Evolutionary conservation across 1,284 basidiomycete genomes (phyloP).

Genomic region (Caloboletus firmus): DNA sequence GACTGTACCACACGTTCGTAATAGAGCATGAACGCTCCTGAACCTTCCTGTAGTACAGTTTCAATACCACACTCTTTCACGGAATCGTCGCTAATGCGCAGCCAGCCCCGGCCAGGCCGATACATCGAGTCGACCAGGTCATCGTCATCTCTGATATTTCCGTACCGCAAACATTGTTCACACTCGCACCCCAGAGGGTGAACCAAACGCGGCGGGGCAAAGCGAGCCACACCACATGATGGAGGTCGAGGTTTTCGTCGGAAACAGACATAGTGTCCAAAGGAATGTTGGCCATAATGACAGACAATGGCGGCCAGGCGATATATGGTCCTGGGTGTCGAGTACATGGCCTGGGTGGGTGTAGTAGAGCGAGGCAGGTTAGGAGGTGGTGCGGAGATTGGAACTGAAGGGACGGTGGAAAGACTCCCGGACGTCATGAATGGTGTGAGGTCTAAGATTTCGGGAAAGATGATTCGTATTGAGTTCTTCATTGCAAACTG

Average conservation of each 20-base stretch:
- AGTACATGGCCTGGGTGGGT: conserved; percentile 54
- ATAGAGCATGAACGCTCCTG: conserved; percentile 85
- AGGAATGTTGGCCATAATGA: conserved; percentile 87
- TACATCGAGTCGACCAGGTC: conserved; percentile 35
- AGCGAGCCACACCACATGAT: conserved; percentile 35
- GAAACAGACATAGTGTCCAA: conserved; percentile 90
- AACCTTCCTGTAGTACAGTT: conserved; percentile 69
- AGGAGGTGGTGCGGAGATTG: conserved; percentile 62
- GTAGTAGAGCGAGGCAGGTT: conserved; percentile 47
- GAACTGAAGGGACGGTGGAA: conserved; percentile 62
- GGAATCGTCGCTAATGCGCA: conserved; percentile 81
- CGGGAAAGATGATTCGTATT: conserved; percentile 77
- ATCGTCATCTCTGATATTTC: conserved; percentile 44
- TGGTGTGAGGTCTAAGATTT: conserved; percentile 81
- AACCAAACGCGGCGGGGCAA: conserved; percentile 47
- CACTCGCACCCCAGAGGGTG: conserved; percentile 51
- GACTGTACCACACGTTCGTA: conserved; percentile 72
- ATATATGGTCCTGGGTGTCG: conserved; percentile 65
- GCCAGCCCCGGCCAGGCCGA: conserved; percentile 67
- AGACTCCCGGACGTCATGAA: conserved; percentile 78
- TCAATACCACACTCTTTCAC: conserved; percentile 79
- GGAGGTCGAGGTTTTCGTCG: conserved; percentile 69
- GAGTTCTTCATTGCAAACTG: conserved; percentile 79
- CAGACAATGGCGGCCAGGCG: conserved; percentile 81
- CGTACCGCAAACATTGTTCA: conserved; percentile 41